phyloP scores from a whole-genome alignment of 495 filamentous ascomycete genomes.

The Cercophora sp. region DNA sequence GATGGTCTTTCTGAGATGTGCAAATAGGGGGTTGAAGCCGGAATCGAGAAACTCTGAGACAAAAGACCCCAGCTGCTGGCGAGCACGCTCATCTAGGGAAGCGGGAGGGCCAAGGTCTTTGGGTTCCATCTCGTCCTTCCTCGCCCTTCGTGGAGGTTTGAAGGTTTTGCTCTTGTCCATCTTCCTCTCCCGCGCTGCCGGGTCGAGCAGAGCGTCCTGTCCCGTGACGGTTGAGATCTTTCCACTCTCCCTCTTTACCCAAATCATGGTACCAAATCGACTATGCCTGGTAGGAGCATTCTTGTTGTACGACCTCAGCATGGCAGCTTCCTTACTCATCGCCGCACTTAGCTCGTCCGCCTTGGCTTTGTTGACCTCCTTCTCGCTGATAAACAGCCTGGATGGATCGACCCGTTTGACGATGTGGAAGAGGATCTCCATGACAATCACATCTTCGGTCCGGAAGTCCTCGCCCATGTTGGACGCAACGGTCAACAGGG shows the following conservation, averaged over 20 bases:
- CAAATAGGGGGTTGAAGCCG: conserved; percentile 90
- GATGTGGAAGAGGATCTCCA: conserved; percentile 88
- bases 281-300: conserved; percentile 86
- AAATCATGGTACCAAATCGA: conserved; percentile 94
- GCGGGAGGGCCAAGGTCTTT: conserved; percentile 74
- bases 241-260: conserved; percentile 83
- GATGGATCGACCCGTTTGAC: conserved; percentile 84
- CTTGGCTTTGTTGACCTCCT: conserved; percentile 59
- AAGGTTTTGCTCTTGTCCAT: conserved; percentile 92
- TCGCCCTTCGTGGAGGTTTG: conserved; percentile 66
- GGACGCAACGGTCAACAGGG: conserved; percentile 80
- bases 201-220: conserved; percentile 73
- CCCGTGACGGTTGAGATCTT: conserved; percentile 83
- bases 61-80: conserved; percentile 69
- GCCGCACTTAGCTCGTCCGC: conserved; percentile 69
- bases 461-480: conserved; percentile 91
- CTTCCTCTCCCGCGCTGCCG: conserved; percentile 68
- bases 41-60: conserved; percentile 94
- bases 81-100: conserved; percentile 62
- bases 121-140: conserved; percentile 60
- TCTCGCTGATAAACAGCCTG: conserved; percentile 80
- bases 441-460: conserved; percentile 74
- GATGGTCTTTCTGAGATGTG: conserved; percentile 79
- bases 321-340: conserved; percentile 73
- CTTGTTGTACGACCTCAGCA: conserved; percentile 72